These are phyloP conservation scores for Yarrowia phangngaensis DNA, from an alignment of 805 yeast genomes.

Conservation along the genomic window DNA sequence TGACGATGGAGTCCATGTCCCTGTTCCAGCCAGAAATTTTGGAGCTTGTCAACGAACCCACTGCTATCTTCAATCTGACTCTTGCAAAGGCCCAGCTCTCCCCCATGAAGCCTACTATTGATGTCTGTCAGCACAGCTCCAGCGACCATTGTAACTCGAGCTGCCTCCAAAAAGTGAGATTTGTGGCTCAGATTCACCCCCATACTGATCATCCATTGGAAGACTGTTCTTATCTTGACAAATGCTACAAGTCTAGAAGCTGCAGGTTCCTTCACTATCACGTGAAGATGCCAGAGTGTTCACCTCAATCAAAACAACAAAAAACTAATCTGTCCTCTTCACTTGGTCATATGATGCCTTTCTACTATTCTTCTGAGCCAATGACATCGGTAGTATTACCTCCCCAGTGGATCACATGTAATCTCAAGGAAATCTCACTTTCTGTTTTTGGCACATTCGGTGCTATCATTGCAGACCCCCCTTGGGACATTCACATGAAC, in stretches of 20 bases:
- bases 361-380: slow-evolving; percentile 6
- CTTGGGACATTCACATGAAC: slow-evolving; percentile 95
- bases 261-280: slow-evolving; percentile 79
- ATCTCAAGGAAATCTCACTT: slow-evolving; percentile 70
- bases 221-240: slow-evolving; percentile 90
- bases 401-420: slow-evolving; percentile 86
- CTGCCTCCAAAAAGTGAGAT: slow-evolving; percentile 36
- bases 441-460: slow-evolving; percentile 71
- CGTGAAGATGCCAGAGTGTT: slow-evolving; percentile 12
- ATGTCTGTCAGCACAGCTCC: slow-evolving; percentile 30
- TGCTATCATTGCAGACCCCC: slow-evolving; percentile 81
- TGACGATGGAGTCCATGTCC: slow-evolving; percentile 1
- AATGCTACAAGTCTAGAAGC: slow-evolving; percentile 78
- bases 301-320: background rate
- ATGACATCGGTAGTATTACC: slow-evolving; percentile 21
- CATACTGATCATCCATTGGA: slow-evolving; percentile 73
- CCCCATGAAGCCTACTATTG: slow-evolving; percentile 29
- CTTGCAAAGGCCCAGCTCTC: slow-evolving; percentile 22
- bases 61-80: slow-evolving; percentile 11
- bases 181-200: slow-evolving; percentile 37
- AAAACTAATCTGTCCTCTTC: background rate
- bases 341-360: too few relatives aligned
- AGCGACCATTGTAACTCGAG: slow-evolving; percentile 28
- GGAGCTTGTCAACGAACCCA: slow-evolving; percentile 14
- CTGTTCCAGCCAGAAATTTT: slow-evolving; percentile 6